Evolutionary conservation across 1,284 basidiomycete genomes (phyloP), one percentile per base, ranked within the genome.

Genomic region (Moniliella sp.): DNA sequence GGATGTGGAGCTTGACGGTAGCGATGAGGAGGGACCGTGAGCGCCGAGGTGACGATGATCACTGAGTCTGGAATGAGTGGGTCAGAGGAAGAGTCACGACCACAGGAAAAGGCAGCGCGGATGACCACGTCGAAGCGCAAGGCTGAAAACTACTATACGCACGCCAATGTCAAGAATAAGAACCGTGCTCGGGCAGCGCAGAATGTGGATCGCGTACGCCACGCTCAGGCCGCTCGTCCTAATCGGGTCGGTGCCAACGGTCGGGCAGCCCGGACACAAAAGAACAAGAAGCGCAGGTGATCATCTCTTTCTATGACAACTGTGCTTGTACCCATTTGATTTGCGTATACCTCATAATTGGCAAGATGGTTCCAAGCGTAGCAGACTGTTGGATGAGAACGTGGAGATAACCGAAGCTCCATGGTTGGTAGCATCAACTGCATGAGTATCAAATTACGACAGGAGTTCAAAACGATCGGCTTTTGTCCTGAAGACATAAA

Each of bases 61-160:
- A 4, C 47, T 44, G 19, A 35, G 19, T n/a, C n/a, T n/a, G n/a
- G n/a, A 39, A 37, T 37, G 15, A 40, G 35, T 15, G 23, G 46
- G 36, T 4, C 40, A 15, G 4, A 39, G 35, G 15, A 43, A 28
- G 4, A 13, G 43, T n/a, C n/a, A n/a, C n/a, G n/a, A n/a, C n/a
- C n/a, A n/a, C n/a, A 47, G 37, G 33, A 34, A 27, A 57, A 58
- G 33, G 48, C 37, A 17, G 14, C 36, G 12, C 48, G 54, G 8
- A 47, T 56, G 45, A 57, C 39, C 15, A 58, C 56, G 15, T 43
- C 34, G 36, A 58, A 60, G 77, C 76, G 74, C 66, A 86, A 82
- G 64, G 73, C 80, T 11, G 70, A 71, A 37, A 94, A 94, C 66
- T 97, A 84, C 67, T 93, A 82, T 65, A 58, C 57, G 10, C 43